Conservation (phyloP, 805 yeast species). For the Starmerella stellata region DNA sequence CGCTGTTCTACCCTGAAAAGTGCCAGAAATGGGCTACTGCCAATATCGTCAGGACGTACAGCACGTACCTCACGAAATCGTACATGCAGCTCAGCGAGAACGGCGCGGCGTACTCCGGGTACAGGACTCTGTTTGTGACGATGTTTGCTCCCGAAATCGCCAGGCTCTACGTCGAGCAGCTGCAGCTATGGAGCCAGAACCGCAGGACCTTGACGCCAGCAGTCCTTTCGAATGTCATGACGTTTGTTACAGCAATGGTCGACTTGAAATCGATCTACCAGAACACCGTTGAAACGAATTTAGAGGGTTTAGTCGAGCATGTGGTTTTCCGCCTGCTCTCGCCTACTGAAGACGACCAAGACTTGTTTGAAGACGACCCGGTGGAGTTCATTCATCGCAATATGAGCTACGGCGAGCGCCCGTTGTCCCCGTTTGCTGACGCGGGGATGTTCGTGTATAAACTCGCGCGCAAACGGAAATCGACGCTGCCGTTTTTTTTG, state of each 20-base stretch:
- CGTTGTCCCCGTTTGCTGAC: slow-evolving; percentile 54
- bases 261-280: slow-evolving; percentile 45
- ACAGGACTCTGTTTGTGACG: slow-evolving; percentile 35
- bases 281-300: slow-evolving; percentile 41
- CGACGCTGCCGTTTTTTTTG: slow-evolving; percentile 7
- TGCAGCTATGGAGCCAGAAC: slow-evolving; percentile 55
- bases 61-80: slow-evolving; percentile 36
- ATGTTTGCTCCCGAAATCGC: slow-evolving; percentile 61
- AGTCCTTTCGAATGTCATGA: slow-evolving; percentile 44
- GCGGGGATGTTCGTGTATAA: slow-evolving; percentile 57
- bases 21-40: slow-evolving; percentile 81
- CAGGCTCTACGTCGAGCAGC: slow-evolving; percentile 41
- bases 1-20: slow-evolving; percentile 35
- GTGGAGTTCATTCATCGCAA: slow-evolving; percentile 65
- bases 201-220: slow-evolving; percentile 53
- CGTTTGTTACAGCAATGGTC: slow-evolving; percentile 45
- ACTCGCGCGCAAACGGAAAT: slow-evolving; percentile 47
- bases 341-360: slow-evolving; percentile 49
- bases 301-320: slow-evolving; percentile 45
- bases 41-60: slow-evolving; percentile 51
- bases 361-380: slow-evolving; percentile 69
- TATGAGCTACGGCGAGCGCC: slow-evolving; percentile 45
- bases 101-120: slow-evolving; percentile 35
- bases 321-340: slow-evolving; percentile 61
- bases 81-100: slow-evolving; percentile 20